Percentiles rank a stretch among this genome's conserved stretches.
These are phyloP conservation scores for Phaffia rhodozyma DNA, from an alignment of 1,284 basidiomycete genomes.

Conservation along the genomic window DNA sequence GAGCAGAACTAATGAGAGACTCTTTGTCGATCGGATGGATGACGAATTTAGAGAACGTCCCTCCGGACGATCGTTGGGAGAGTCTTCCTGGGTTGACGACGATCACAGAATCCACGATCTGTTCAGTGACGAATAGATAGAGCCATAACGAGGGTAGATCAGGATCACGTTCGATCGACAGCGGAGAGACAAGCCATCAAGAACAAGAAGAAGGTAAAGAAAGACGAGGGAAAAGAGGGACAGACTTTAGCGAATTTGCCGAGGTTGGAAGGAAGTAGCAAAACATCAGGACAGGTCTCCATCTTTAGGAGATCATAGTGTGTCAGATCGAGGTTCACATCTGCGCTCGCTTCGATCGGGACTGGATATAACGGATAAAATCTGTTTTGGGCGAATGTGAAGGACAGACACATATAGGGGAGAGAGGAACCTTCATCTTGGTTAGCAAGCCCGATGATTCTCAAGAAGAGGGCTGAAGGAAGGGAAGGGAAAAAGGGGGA, in stretches of 20 bases:
- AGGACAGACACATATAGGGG: not conserved
- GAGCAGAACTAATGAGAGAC: constrained; percentile 20
- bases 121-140: not conserved
- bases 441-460: not conserved
- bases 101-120: constrained; percentile 36
- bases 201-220: not conserved
- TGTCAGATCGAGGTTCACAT: constrained; percentile 76
- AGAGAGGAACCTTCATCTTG: not conserved
- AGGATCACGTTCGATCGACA: too few species aligned
- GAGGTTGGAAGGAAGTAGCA: constrained; percentile 70
- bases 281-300: constrained; percentile 54
- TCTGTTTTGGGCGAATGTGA: constrained; percentile 37
- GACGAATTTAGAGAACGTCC: constrained; percentile 34
- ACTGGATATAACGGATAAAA: constrained; percentile 93
- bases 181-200: not conserved
- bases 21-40: constrained; percentile 29
- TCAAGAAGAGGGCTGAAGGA: not conserved
- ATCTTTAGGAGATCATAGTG: constrained; percentile 43
- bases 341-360: constrained; percentile 55
- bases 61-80: constrained; percentile 28
- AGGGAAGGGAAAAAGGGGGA: not conserved
- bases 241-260: constrained; percentile 74
- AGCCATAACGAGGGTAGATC: not conserved
- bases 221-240: not conserved
- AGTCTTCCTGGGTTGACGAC: constrained; percentile 35